phyloP scores from a whole-genome alignment of 1,284 basidiomycete genomes.

The Apiotrichum laibachii region DNA sequence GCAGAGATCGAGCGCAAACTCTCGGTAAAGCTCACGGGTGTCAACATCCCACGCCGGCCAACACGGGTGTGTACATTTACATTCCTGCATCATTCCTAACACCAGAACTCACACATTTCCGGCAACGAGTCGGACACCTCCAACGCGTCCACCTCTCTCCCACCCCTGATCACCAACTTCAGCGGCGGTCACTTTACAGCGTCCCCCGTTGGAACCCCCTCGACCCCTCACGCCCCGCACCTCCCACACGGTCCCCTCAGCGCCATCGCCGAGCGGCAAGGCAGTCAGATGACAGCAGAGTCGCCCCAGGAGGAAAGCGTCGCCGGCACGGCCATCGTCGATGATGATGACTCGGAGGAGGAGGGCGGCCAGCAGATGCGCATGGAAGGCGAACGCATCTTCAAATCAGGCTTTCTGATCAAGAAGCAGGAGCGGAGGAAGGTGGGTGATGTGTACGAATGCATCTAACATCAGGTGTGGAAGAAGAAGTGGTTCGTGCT shows the following conservation, averaged over 20 bases:
- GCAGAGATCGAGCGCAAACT: conserved; percentile 85
- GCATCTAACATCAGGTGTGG: conserved; percentile 56
- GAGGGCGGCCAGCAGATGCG: conserved; percentile 55
- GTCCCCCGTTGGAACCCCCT: conserved; percentile 26
- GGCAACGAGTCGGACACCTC: conserved; percentile 85
- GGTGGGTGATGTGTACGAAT: conserved; percentile 56
- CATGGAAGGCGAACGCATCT: conserved; percentile 68
- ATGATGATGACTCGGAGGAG: conserved; percentile 71
- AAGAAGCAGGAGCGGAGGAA: conserved; percentile 97
- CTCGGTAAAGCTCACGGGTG: conserved; percentile 60
- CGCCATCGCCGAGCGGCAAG: conserved; percentile 33
- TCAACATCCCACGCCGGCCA: conserved; percentile 53
- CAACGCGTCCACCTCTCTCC: conserved; percentile 55
- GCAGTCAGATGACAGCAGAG: background rate
- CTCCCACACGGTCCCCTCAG: conserved; percentile 24
- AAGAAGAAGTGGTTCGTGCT: conserved; percentile 99
- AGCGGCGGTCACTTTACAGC: conserved; percentile 10
- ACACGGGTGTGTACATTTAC: background rate
- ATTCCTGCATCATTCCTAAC: background rate
- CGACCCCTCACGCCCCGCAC: conserved; percentile 15
- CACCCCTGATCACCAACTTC: conserved; percentile 36
- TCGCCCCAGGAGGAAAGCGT: conserved; percentile 52
- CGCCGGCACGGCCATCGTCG: conserved; percentile 38
- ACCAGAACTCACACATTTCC: conserved; percentile 45
- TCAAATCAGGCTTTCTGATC: conserved; percentile 87